Conservation (phyloP, 371 early-diverging fungal species). For the Syncephalastrum racemosum region DNA sequence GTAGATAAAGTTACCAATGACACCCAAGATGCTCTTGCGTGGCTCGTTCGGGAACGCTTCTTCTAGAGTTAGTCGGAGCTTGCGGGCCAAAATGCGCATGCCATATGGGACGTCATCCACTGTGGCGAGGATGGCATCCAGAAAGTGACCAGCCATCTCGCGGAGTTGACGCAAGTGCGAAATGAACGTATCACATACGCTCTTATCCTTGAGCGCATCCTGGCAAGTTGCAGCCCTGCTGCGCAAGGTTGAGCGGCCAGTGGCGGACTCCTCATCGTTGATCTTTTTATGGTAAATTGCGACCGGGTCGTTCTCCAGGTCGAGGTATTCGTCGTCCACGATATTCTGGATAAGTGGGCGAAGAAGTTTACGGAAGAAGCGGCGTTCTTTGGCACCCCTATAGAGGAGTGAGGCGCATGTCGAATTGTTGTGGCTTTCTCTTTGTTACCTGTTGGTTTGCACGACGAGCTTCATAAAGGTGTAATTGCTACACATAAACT, state of each 20-base stretch:
- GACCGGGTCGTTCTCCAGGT: conserved; percentile 91
- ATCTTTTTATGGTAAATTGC: conserved; percentile 87
- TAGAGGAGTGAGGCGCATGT: conserved; percentile 1
- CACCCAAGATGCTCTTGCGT: conserved; percentile 76
- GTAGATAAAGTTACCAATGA: conserved; percentile 94
- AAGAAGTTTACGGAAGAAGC: conserved; percentile 85
- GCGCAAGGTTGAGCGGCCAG: conserved; percentile 79
- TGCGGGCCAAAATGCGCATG: conserved; percentile 92
- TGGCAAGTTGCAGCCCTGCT: conserved; percentile 78
- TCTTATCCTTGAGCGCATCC: conserved; percentile 85
- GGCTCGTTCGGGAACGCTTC: conserved; percentile 81
- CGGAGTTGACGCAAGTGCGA: conserved; percentile 75
- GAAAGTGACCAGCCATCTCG: conserved; percentile 77
- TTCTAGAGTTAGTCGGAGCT: conserved; percentile 76
- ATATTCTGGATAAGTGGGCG: conserved; percentile 80
- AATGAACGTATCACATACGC: conserved; percentile 79
- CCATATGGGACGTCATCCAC: conserved; percentile 91
- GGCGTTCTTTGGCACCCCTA: conserved; percentile 93
- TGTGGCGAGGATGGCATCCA: conserved; percentile 76
- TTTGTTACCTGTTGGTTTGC: conserved; percentile 77
- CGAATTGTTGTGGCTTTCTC: neutral
- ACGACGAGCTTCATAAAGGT: conserved; percentile 94
- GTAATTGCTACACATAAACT: conserved; percentile 93
- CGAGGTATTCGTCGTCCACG: conserved; percentile 72
- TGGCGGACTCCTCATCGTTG: conserved; percentile 86